Evolutionary conservation across 2,329 filamentous ascomycete species (phyloP), one percentile per base, ranked within the genome.

Genomic region (Nemania serpens): DNA sequence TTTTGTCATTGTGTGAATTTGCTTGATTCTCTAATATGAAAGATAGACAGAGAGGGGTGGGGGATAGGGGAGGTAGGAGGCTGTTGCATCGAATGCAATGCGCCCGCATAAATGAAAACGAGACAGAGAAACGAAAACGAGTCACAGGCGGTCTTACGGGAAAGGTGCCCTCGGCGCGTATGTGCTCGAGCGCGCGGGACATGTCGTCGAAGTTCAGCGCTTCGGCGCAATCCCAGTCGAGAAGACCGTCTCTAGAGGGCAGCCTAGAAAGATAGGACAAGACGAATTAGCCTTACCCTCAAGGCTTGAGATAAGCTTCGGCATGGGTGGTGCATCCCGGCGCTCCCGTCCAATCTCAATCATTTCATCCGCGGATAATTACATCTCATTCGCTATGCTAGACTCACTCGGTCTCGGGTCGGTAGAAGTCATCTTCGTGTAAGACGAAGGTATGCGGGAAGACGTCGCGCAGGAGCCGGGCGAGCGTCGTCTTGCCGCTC

Each of bases 341-440:
- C n/a, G n/a, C n/a, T n/a, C n/a, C n/a, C n/a, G n/a, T n/a, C n/a
- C n/a, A n/a, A n/a, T n/a, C n/a, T n/a, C n/a, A n/a, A n/a, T n/a
- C n/a, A n/a, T n/a, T n/a, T n/a, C n/a, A n/a, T n/a, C n/a, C n/a
- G n/a, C n/a, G n/a, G n/a, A n/a, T n/a, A n/a, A n/a, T n/a, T n/a
- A n/a, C n/a, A n/a, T n/a, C n/a, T n/a, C n/a, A n/a, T n/a, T n/a
- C n/a, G n/a, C n/a, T 29, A 46, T 29, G 20, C 10, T 5, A 6
- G 2, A 76, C 82, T 71, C 70, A 91, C 84, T 92, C 83, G 33
- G 83, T 77, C 73, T 98, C 94, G 1, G 90, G 81, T 66, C 87
- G 88, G 79, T 97, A 99, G 74, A 98, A 99, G 76, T 99, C 95
- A 78, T 99, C 95, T 74, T 97, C 88, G 75, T 99, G 95, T 20